Conservation (phyloP, 352 stramenopile genomes). For the Lagenidium giganteum region DNA sequence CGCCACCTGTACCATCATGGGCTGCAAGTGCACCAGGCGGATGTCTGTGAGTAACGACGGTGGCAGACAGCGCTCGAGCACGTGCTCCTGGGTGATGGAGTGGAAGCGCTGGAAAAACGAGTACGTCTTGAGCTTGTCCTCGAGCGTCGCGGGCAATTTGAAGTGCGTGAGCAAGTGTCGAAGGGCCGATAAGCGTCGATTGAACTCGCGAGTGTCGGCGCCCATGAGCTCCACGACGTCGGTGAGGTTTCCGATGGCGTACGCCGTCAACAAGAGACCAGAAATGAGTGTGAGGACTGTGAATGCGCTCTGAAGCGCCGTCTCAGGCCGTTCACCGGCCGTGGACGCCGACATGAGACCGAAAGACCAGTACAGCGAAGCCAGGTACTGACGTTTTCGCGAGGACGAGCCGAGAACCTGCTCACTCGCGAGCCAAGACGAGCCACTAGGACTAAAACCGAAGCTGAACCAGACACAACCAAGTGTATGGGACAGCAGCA, state of each 20-base stretch:
- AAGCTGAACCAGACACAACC: slow-evolving; percentile 68
- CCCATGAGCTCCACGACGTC: slow-evolving; percentile 52
- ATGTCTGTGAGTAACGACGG: slow-evolving; percentile 52
- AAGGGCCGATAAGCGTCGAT: slow-evolving; percentile 44
- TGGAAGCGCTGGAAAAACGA: slow-evolving; percentile 64
- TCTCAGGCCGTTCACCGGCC: slow-evolving; percentile 33
- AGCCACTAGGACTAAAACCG: slow-evolving; percentile 5
- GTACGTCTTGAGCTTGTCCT: slow-evolving; percentile 59
- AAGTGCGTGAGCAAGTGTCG: slow-evolving; percentile 54
- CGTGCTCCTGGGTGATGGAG: slow-evolving; percentile 52
- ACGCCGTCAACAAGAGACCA: slow-evolving; percentile 45
- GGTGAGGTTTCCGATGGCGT: slow-evolving; percentile 51
- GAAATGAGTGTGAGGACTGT: slow-evolving; percentile 32
- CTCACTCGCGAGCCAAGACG: background rate
- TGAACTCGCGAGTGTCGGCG: slow-evolving; percentile 49
- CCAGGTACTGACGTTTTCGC: slow-evolving; percentile 25
- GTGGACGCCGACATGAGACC: slow-evolving; percentile 49
- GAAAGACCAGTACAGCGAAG: slow-evolving; percentile 51
- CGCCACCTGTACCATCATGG: slow-evolving; percentile 51
- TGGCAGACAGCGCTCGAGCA: slow-evolving; percentile 40
- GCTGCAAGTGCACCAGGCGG: slow-evolving; percentile 42
- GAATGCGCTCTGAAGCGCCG: slow-evolving; percentile 33
- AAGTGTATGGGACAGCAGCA: slow-evolving; percentile 37
- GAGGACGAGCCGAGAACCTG: slow-evolving; percentile 1
- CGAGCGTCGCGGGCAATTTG: slow-evolving; percentile 27